Evolutionary conservation across 1,284 basidiomycete species (phyloP), one percentile per base, ranked within the genome.

Genomic region (Trametes hirsuta): DNA sequence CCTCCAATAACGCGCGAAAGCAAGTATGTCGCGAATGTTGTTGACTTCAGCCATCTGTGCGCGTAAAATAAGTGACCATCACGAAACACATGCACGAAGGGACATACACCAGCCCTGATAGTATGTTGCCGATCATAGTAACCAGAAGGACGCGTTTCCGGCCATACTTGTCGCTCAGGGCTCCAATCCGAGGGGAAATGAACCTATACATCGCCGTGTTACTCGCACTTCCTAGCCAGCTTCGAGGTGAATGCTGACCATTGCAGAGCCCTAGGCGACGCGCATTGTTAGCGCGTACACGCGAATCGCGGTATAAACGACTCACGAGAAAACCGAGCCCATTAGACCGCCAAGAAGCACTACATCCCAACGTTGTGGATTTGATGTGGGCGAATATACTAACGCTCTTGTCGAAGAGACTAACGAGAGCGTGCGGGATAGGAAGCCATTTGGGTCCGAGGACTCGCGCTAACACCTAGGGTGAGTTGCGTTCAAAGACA

Each of bases 51-150:
- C 95, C 95, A 97, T 45, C 94, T 90, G 42, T 22, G 14, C 18
- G 11, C 21, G 36, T 30, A n/a, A 22, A 44, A 22, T 10, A 24
- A 25, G n/a, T 37, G 15, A 47, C 6, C 24, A 10, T 15, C 18
- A 49, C 25, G 40, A 55, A 41, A n/a, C 35, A 14, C 15, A 25
- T 14, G 11, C 36, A 6, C 12, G 0, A 14, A 22, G 10, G 12
- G 6, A 79, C 90, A 63, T 73, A 93, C 89, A 93, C 81, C 18
- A 90, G 64, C 3, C 93, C 94, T 18, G 92, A 94, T 25, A 93
- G 72, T 24, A 97, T 87, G 71, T 97, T 97, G n/a, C 95, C 95
- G 53, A 90, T 76, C 95, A 97, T 96, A 0, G 90, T 92, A 30
- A 87, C 70, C 41, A 97, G 79, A 2, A 97, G 81, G 21, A 97